Evolutionary conservation across 768 basidiomycete species (phyloP), one percentile per base, ranked within the genome.

Genomic region (Macrolepiota fuliginosa): DNA sequence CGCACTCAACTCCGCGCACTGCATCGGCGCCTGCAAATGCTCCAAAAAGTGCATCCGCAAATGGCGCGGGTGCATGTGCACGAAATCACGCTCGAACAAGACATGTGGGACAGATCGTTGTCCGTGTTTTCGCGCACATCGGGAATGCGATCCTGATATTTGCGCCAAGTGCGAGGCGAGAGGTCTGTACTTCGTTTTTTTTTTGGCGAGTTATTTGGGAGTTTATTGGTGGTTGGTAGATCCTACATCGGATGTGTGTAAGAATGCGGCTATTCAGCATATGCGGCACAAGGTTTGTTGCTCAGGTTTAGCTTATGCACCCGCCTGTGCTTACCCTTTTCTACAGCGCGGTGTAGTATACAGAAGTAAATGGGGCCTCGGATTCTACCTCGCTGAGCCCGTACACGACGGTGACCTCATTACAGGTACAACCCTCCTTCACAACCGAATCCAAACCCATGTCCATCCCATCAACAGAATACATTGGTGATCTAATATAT

Each of bases 81-180:
- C 60, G 29, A 71, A 65, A 39, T 68, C 42, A 27, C 37, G 54
- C 19, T 36, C 24, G 22, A 25, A n/a, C 37, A 68, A 65, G 35
- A 56, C 62, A 2, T 75, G 69, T 61, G 69, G 68, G 42, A 29
- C 24, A 0, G 42, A 52, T 0, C 58, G 36, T 2, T 86, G 84
- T 64, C 39, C 66, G 0, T 87, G 86, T 69, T 55, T 36, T 1
- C 54, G 39, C 5, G 25, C 66, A 0, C 45, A 27, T 0, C 73
- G 81, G 52, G 85, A 87, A 67, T 87, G 86, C 63, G 76, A 82
- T 62, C 84, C 85, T 17, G 83, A 82, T 10, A 56, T 81, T 4
- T 87, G 86, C 66, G 35, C 64, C 0, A 65, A 50, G 1, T 85
- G 83, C 63, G 71, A 78, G 69, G 76, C 81, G 36, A 45, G 37